These are phyloP conservation scores for Fusarium algeriense DNA, from an alignment of 2,329 filamentous ascomycete species.

Conservation along the genomic window DNA sequence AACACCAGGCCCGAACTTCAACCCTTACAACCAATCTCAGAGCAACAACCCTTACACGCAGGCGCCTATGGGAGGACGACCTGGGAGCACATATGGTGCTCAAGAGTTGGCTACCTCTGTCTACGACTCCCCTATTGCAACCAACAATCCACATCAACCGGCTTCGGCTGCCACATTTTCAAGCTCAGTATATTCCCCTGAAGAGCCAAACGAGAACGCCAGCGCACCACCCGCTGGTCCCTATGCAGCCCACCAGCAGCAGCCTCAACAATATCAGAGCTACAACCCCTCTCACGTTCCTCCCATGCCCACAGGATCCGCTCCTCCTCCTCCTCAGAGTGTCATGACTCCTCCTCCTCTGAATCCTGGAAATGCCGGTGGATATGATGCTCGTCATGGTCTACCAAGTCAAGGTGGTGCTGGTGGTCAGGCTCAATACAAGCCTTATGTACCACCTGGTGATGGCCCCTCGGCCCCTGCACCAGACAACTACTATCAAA, in stretches of 20 bases:
- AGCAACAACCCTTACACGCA: slow-evolving; percentile 56
- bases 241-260: slow-evolving; percentile 50
- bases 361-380: slow-evolving; percentile 59
- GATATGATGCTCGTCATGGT: slow-evolving; percentile 63
- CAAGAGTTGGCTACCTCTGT: slow-evolving; percentile 83
- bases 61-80: slow-evolving; percentile 63
- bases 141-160: slow-evolving; percentile 57
- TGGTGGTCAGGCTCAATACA: slow-evolving; percentile 64
- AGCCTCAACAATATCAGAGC: slow-evolving; percentile 56
- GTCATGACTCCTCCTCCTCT: slow-evolving; percentile 58
- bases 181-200: slow-evolving; percentile 62
- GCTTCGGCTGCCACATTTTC: slow-evolving; percentile 59
- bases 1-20: slow-evolving; percentile 60
- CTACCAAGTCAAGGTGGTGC: slow-evolving; percentile 60
- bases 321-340: slow-evolving; percentile 47
- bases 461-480: slow-evolving; percentile 63
- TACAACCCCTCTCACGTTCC: slow-evolving; percentile 58
- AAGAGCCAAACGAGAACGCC: slow-evolving; percentile 55
- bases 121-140: slow-evolving; percentile 78
- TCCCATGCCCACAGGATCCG: slow-evolving; percentile 55
- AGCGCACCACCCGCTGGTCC: slow-evolving; percentile 47
- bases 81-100: slow-evolving; percentile 76
- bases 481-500: slow-evolving; percentile 69
- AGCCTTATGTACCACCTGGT: slow-evolving; percentile 68
- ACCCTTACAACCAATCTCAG: slow-evolving; percentile 59